Base-by-base conservation (phyloP, 768 basidiomycete genomes). In the Kwoniella sp. region DNA sequence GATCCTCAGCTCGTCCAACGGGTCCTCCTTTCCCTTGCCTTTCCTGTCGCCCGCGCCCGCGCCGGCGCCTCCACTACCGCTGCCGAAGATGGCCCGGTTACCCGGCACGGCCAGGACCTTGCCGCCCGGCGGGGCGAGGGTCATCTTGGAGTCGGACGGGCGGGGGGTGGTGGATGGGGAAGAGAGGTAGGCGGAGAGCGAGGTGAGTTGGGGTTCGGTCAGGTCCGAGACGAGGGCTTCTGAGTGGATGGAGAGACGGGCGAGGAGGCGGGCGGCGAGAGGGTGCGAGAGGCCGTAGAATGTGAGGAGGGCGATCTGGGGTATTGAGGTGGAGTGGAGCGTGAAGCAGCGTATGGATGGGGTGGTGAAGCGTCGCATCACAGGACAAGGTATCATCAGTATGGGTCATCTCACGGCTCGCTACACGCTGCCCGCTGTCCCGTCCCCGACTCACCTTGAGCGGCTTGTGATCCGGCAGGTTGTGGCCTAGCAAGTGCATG, bases 181-280 rank as follows among this genome's bases (percentile, higher is more conserved):
- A 4, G 92, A 91, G 9, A 99, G 84, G 76, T 89, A 93, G 5
- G 93, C 88, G 11, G 91, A 86, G n/a, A 99, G 81, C 14, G 86
- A 81, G 12, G 90, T 95, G 43, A 92, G 78, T 80, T 99, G 95
- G 29, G 82, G 78, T 26, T 90, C 84, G 23, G 88, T 84, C 27
- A 99, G 79, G 71, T 89, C 82, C 42, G 81, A 81, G 60, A 99
- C 83, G 73, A 81, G 83, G 76, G 85, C 83, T 57, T 79, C 80
- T 78, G 89, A 84, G 75, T 96, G 91, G 46, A 99, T 88, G 69
- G 88, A 87, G 38, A 95, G 82, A 55, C 95, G 85, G 9, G 92
- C 89, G 69, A 93, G 90, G 27, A 99, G 79, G 25, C 86, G 84
- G 50, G 82, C 80, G 8, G 92, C 83, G 14, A 83, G 87, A 56